Base-by-base conservation (phyloP, 176 grass and related monocot species). In the Alloteropsis semialata region DNA sequence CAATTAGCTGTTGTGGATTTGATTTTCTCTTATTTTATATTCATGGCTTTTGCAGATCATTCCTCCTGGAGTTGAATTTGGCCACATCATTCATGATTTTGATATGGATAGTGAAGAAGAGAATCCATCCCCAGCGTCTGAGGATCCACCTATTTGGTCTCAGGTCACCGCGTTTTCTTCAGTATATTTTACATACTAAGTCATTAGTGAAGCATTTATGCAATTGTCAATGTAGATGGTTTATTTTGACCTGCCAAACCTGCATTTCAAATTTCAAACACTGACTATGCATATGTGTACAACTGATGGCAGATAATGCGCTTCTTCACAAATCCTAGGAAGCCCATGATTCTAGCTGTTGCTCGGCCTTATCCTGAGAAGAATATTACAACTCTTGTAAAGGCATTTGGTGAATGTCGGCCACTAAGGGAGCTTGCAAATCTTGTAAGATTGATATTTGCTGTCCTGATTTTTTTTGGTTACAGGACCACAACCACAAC, bases 281-380 rank as follows among this genome's bases (percentile, higher is more conserved):
- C 81, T 89, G 58, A 69, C 67, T 43, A 32, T 89, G 34, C 6
- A 17, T 84, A 65, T 34, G 38, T 67, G 39, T 75, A 36, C 75
- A 75, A 79, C 30, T 68, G 22, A 79, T 90, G 80, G 21, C 88
- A 94, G 92, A 91, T 94, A 88, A 94, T 94, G 92, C 86, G 92
- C 41, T 94, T 94, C 86, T 94, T 94, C 69, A 94, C 92, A 65
- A 94, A 94, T 76, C 92, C 92, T 78, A 87, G 92, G 64, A 94
- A 94, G 75, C 92, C 92, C 69, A 94, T 94, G 92, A 91, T 94
- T 69, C 83, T 94, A 78, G 92, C 92, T 73, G 88, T 94, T 65
- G 89, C 92, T 83, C 89, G 92, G 14, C 82, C 92, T 17, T 90
- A 94, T 78, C 92, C 92, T 25, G 89, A 94, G 77, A 94, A 94